These are phyloP conservation scores for Lodderomyces margitis DNA, from an alignment of 1,139 yeast species.

Conservation along the genomic window DNA sequence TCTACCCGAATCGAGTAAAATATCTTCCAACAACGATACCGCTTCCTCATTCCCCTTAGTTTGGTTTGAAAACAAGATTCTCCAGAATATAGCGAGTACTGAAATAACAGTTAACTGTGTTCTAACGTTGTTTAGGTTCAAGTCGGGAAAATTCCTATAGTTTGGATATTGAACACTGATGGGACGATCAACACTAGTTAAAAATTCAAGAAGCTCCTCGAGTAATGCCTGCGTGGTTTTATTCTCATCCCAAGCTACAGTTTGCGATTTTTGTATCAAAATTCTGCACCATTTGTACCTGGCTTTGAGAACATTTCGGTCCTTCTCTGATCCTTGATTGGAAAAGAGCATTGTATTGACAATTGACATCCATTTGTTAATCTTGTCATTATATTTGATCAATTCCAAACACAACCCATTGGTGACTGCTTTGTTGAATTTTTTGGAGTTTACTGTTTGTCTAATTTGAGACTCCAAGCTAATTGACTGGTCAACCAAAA, in stretches of 20 bases:
- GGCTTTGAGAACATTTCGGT: slow-evolving; percentile 3
- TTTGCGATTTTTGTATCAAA: slow-evolving; percentile 31
- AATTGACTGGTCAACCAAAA: slow-evolving; percentile 53
- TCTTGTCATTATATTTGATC: slow-evolving; percentile 34
- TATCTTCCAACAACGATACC: slow-evolving; percentile 53
- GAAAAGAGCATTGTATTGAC: slow-evolving; percentile 17
- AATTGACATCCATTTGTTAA: slow-evolving; percentile 36
- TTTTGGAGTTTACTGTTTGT: slow-evolving; percentile 22
- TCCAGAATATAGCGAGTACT: slow-evolving; percentile 66
- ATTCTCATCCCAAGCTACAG: slow-evolving; percentile 31
- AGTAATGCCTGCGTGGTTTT: slow-evolving; percentile 26
- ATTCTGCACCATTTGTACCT: slow-evolving; percentile 38
- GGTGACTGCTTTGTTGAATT: slow-evolving; percentile 15
- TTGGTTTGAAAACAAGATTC: slow-evolving; percentile 44
- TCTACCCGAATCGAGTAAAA: slow-evolving; percentile 30
- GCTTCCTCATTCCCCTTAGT: slow-evolving; percentile 44
- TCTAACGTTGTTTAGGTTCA: slow-evolving; percentile 51
- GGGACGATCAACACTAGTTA: slow-evolving; percentile 7
- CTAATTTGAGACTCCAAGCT: slow-evolving; percentile 28
- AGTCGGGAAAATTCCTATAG: slow-evolving; percentile 56
- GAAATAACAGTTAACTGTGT: slow-evolving; percentile 66
- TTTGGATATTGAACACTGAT: slow-evolving; percentile 37
- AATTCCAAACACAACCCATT: slow-evolving; percentile 35
- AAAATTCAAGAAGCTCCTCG: slow-evolving; percentile 19
- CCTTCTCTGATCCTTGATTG: background rate